Base-by-base conservation (phyloP, 768 basidiomycete species). In the Russula griseocarnosa region DNA sequence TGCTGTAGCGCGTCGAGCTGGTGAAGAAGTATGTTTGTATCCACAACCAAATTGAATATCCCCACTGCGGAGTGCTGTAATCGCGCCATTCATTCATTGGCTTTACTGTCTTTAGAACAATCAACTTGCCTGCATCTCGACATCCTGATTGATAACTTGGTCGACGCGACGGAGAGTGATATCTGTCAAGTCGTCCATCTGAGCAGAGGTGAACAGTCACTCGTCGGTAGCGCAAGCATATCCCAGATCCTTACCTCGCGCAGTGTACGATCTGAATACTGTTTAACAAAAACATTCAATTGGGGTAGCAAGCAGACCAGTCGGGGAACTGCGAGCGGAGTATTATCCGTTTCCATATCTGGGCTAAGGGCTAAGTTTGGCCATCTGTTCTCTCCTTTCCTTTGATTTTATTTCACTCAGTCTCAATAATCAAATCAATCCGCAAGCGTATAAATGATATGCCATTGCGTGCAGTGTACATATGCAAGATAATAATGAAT, bases 11-110 rank as follows among this genome's bases (percentile, higher is more conserved):
- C 78, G 59, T 85, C 83, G 63, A 91, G 81, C 65, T 85, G 79
- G 70, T 85, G 83, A 68, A 90, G 74, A 30, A 94, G 76, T 65
- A 92, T 82, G 68, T 93, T 94, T 32, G 91, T 93, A 70, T 94
- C 91, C 36, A 91, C 71, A 18, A 93, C 82, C 56, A 92, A 69
- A 67, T 81, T 82, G 20, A 76, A 74, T 40, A 76, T 70, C 62
- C 60, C 38, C 34, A 54, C 63, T 16, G 56, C 49, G 40, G 55
- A 49, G 14, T 64, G 36, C 57, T 69, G n/a, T 30, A 36, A 28
- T 38, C 7, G 26, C 8, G 32, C 24, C 30, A 34, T 65, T 38
- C 42, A 34, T 34, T 40, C 10, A 34, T 53, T 26, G 32, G 28
- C 32, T 24, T 44, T 18, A 16, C 26, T 30, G 22, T 38, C 28